Base-by-base conservation (phyloP, 2,329 filamentous ascomycete species). In the Lomentospora prolificans region DNA sequence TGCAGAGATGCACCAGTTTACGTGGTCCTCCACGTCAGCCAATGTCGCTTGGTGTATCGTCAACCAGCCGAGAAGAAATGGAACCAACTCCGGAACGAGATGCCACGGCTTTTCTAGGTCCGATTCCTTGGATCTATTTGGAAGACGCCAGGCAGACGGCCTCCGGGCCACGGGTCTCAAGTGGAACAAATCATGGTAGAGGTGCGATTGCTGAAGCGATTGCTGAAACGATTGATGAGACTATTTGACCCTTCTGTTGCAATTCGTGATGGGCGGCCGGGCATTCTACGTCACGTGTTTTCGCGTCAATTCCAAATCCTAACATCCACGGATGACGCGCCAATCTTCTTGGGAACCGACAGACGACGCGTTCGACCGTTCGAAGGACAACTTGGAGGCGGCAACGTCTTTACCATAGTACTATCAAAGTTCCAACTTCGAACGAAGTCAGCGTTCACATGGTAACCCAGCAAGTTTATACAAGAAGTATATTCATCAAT, bases 1-100 rank as follows among this genome's bases (percentile, higher is more conserved):
- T n/a, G n/a, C n/a, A n/a, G n/a, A n/a, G n/a, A n/a, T n/a, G n/a
- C n/a, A n/a, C n/a, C n/a, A n/a, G n/a, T n/a, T n/a, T n/a, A 48
- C 44, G 44, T 48, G 44, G 44, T 48, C 44, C 19, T 48, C 44
- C 44, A 48, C 44, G 44, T 48, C 44, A 48, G 44, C 44, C n/a
- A n/a, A 14, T 41, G 36, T 41, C 33, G 36, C 36, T 41, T 41
- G 36, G 19, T 19, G 36, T 8, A 17, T 41, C 36, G 2, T 41
- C 14, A 41, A 41, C 12, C n/a, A 41, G 36, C 36, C 36, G 36
- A 41, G 36, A 41, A 41, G n/a, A 17, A 41, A 41, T 41, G 36
- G 36, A 41, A 41, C 36, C 36, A 48, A 48, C 44, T 22, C 7
- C 44, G 4, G 44, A 48, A 9, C 17, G 22, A n/a, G n/a, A n/a